Percentiles rank a stretch among this genome's conserved stretches.
These are phyloP conservation scores for Calophaca sinica DNA, from an alignment of 306 rosid genomes.

Conservation along the genomic window DNA sequence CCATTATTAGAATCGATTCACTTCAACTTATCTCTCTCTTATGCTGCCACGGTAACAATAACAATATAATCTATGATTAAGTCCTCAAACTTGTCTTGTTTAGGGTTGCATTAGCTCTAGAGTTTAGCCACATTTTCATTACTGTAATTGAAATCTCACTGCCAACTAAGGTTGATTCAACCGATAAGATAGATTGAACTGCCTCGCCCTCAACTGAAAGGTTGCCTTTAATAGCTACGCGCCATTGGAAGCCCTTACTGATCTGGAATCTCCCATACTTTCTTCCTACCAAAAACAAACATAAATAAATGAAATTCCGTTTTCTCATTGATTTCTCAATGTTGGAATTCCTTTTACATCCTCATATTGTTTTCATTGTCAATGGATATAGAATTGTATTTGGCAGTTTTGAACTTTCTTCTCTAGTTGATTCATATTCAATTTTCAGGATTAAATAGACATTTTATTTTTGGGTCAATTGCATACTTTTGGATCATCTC, in stretches of 20 bases:
- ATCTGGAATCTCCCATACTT: too few relatives aligned
- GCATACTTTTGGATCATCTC: slow-evolving; percentile 34
- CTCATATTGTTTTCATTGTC: slow-evolving; percentile 29
- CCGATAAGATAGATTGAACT: too few relatives aligned
- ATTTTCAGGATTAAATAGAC: slow-evolving; percentile 10
- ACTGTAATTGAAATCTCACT: neutral
- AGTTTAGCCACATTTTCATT: neutral
- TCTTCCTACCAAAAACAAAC: too few relatives aligned
- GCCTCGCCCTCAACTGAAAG: too few relatives aligned
- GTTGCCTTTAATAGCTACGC: too few relatives aligned
- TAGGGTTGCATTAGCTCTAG: slow-evolving; percentile 21
- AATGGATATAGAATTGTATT: neutral
- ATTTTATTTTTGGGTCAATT: slow-evolving; percentile 15
- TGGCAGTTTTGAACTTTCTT: slow-evolving; percentile 13
- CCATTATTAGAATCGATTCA: neutral
- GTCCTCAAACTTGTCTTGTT: neutral
- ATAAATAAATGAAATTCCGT: neutral
- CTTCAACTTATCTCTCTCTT: neutral
- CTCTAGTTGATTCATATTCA: slow-evolving; percentile 30
- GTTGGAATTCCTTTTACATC: slow-evolving; percentile 4
- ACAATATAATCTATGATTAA: too few relatives aligned
- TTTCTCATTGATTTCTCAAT: slow-evolving; percentile 11
- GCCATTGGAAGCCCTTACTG: too few relatives aligned
- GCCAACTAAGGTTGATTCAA: neutral
- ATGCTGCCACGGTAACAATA: too few relatives aligned